Base-by-base conservation (phyloP, 176 grass and related monocot genomes). In the Eragrostis curvula region DNA sequence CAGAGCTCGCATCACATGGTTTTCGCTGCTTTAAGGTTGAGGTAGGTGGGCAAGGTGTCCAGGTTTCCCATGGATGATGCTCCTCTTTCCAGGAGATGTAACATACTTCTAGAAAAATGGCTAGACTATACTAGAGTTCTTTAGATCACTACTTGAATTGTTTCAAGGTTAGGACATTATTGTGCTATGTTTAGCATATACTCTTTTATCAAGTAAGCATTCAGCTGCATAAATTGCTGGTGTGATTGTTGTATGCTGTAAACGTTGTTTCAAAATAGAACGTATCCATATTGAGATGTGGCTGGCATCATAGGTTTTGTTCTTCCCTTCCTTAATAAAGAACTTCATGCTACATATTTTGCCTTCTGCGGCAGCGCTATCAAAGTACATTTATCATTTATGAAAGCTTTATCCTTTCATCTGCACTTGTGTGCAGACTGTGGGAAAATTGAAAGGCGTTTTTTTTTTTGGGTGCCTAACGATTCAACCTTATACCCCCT, bases 1-100 rank as follows among this genome's bases (percentile, higher is more conserved):
- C 53, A n/a, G 90, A 98, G 71, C 86, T 98, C 1, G 86, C 91
- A 59, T 87, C 83, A 32, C 75, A 81, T 27, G 90, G 90, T 65
- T 98, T 89, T 75, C 71, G 79, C 57, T 93, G 90, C 85, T 98
- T 95, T 43, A 88, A 80, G 85, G 92, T 89, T 36, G 82, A 88
- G 79, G 96, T 90, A 58, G 96, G 96, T 82, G 96, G 96, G 46
- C 72, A 25, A 82, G 96, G 96, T 42, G 81, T 98, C 27, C 83
- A 98, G 83, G 70, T 95, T 63, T 77, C 50, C 23, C 76, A 44
- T 75, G 79, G 71, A 60, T 88, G 79, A 71, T 46, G 12, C 59
- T 59, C 58, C 8, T 62, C 14, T 28, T 79, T n/a, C 65, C 79
- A 51, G 39, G 71, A 66, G 20, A 82, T 85, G 66, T 86, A 89